phyloP scores from a whole-genome alignment of 2,329 filamentous ascomycete genomes.

The Epichloe amarillans region DNA sequence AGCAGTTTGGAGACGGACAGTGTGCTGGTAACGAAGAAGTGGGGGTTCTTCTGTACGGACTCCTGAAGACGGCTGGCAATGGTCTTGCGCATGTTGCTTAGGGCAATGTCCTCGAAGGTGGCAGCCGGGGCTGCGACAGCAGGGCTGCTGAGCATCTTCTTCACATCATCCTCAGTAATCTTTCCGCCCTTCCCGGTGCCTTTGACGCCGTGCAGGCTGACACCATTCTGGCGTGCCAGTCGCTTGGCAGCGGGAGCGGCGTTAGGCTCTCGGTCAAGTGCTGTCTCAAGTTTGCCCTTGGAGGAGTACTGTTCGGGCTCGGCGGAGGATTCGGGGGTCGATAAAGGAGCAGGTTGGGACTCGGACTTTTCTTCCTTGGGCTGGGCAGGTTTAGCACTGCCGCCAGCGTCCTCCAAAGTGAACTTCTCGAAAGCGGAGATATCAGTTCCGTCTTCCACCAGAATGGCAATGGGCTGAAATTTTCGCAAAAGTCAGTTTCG shows the following conservation, averaged over 20 bases:
- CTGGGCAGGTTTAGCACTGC: slow-evolving; percentile 51
- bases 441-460: slow-evolving; percentile 86
- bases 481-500: neutral
- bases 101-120: slow-evolving; percentile 70
- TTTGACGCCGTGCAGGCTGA: slow-evolving; percentile 67
- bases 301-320: slow-evolving; percentile 59
- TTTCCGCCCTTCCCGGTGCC: slow-evolving; percentile 75
- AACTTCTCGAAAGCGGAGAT: slow-evolving; percentile 81
- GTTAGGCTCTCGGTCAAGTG: slow-evolving; percentile 69
- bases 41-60: slow-evolving; percentile 86
- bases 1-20: slow-evolving; percentile 91
- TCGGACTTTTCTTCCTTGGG: slow-evolving; percentile 57
- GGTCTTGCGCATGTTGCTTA: slow-evolving; percentile 92
- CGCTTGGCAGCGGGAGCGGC: slow-evolving; percentile 63
- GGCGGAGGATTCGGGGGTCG: slow-evolving; percentile 26
- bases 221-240: slow-evolving; percentile 72
- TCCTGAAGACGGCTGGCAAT: slow-evolving; percentile 83
- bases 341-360: slow-evolving; percentile 42
- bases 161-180: slow-evolving; percentile 85
- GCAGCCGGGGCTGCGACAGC: slow-evolving; percentile 44
- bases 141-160: slow-evolving; percentile 59
- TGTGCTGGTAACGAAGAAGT: slow-evolving; percentile 90
- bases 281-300: slow-evolving; percentile 66
- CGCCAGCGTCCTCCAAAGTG: slow-evolving; percentile 79
- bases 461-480: slow-evolving; percentile 77